Evolutionary conservation across 2,329 filamentous ascomycete genomes (phyloP).

Genomic region (Colletotrichum orchidophilum): DNA sequence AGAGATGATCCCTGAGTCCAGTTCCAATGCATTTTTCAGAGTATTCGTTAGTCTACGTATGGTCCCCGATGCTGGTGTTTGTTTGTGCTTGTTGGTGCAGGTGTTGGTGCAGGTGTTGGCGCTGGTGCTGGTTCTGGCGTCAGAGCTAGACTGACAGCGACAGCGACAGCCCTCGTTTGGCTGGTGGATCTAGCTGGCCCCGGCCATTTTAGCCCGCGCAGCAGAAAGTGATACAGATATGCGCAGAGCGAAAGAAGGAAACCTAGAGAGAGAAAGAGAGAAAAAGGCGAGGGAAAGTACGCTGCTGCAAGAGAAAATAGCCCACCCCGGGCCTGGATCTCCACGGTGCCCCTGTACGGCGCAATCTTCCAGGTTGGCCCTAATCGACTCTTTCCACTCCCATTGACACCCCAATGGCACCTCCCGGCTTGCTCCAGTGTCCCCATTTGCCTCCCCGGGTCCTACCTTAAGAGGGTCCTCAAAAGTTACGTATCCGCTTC

Average conservation of each 20-base stretch:
- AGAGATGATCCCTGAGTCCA: background rate
- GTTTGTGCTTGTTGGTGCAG: background rate
- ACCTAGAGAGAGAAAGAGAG: background rate
- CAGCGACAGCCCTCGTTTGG: slow-evolving; percentile 6
- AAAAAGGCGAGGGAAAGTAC: slow-evolving; percentile 1
- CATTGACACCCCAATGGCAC: slow-evolving; percentile 13
- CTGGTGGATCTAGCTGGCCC: background rate
- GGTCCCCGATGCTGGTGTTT: background rate
- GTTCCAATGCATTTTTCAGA: too few species aligned
- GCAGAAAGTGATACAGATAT: background rate
- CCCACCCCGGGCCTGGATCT: background rate
- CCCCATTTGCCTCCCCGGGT: background rate
- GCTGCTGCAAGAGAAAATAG: background rate
- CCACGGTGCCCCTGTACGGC: slow-evolving; percentile 9
- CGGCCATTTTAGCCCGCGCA: background rate
- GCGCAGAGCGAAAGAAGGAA: background rate
- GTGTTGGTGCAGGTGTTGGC: background rate
- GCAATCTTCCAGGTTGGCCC: slow-evolving; percentile 31
- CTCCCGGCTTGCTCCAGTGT: slow-evolving; percentile 6
- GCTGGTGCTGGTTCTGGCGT: background rate
- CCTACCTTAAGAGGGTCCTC: background rate
- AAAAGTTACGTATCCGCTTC: background rate
- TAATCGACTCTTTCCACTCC: slow-evolving; percentile 26
- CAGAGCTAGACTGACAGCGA: background rate
- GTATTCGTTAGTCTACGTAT: background rate